Conservation (phyloP, 176 grass and related monocot species). For the Bromus sterilis region DNA sequence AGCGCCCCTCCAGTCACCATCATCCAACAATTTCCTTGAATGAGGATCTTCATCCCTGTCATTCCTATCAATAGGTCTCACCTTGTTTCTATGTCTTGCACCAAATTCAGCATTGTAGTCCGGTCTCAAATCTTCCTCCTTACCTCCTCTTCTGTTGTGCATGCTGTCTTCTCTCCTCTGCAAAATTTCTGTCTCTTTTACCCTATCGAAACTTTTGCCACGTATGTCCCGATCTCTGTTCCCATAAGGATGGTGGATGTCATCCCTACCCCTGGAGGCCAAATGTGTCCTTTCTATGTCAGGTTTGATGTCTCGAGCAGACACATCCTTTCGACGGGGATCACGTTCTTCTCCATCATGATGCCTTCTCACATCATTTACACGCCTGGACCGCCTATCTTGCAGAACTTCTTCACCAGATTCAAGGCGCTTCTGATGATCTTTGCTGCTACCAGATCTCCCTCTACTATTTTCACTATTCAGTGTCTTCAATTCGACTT, state of each 20-base stretch:
- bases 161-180: conserved; percentile 66
- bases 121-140: conserved; percentile 67
- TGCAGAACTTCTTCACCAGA: conserved; percentile 66
- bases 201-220: conserved; percentile 80
- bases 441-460: conserved; percentile 71
- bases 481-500: conserved; percentile 29
- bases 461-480: conserved; percentile 69
- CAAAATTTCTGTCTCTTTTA: conserved; percentile 46
- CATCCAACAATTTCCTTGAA: conserved; percentile 63
- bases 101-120: conserved; percentile 57
- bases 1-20: conserved; percentile 62
- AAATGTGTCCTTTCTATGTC: conserved; percentile 36
- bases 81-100: conserved; percentile 56
- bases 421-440: conserved; percentile 44
- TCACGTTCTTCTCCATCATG: conserved; percentile 49
- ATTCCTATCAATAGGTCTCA: conserved; percentile 51
- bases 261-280: conserved; percentile 51
- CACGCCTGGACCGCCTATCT: conserved; percentile 36
- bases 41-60: conserved; percentile 67
- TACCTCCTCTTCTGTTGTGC: conserved; percentile 58
- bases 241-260: conserved; percentile 35
- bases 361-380: conserved; percentile 38
- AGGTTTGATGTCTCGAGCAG: conserved; percentile 28
- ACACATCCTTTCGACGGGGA: conserved; percentile 32
- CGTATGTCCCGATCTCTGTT: conserved; percentile 49